Percentiles rank a stretch among this genome's conserved stretches.
These are phyloP conservation scores for Trichoderma atrobrunneum DNA, from an alignment of 2,329 filamentous ascomycete genomes.

Conservation along the genomic window DNA sequence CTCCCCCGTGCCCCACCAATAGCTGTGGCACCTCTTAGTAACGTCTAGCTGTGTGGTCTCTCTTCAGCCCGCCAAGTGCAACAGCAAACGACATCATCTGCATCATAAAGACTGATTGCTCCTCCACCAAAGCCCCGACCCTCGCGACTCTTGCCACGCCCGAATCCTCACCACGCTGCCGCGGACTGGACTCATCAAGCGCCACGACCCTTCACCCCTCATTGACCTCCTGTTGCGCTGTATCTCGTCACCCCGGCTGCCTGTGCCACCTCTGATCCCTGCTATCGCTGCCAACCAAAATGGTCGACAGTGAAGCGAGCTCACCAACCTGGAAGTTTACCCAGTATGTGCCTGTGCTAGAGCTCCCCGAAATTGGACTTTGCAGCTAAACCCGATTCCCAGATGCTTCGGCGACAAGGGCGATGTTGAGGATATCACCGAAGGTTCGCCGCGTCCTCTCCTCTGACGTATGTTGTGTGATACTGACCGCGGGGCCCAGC, in stretches of 20 bases:
- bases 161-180: neutral
- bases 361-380: conserved; percentile 20
- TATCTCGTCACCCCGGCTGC: conserved; percentile 24
- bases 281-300: conserved; percentile 55
- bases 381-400: conserved; percentile 28
- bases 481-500: conserved; percentile 46
- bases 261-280: conserved; percentile 26
- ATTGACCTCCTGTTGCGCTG: conserved; percentile 19
- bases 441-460: conserved; percentile 58
- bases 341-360: conserved; percentile 64
- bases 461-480: conserved; percentile 15
- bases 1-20: conserved; percentile 11
- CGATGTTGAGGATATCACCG: conserved; percentile 97
- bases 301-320: conserved; percentile 94
- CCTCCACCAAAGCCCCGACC: conserved; percentile 22
- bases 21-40: conserved; percentile 16
- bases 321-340: conserved; percentile 99
- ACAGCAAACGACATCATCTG: conserved; percentile 29
- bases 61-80: conserved; percentile 24
- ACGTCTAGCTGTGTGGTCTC: conserved; percentile 21
- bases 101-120: conserved; percentile 24
- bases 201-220: neutral
- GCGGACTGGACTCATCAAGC: neutral
- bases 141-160: conserved; percentile 10
- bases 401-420: conserved; percentile 99